Conservation (phyloP, 768 basidiomycete genomes). For the Candolleomyces efflorescens region DNA sequence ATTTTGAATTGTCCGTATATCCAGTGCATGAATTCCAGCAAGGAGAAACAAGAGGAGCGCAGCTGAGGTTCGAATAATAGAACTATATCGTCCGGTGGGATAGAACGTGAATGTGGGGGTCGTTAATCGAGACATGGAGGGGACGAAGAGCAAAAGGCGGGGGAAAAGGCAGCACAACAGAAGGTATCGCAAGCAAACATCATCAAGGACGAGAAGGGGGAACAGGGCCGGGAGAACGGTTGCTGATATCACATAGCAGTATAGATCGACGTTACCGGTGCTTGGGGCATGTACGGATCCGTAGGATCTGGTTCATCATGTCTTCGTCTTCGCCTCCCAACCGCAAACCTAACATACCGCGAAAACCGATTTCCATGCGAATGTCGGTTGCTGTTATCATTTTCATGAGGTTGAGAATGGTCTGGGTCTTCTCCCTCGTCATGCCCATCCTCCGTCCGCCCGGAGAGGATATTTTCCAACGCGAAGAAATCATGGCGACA, state of each 20-base stretch:
- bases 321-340: conserved; percentile 27
- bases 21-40: too few relatives aligned
- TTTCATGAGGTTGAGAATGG: conserved; percentile 9
- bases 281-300: conserved; percentile 29
- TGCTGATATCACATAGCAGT: conserved; percentile 13
- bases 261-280: conserved; percentile 25
- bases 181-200: too few relatives aligned
- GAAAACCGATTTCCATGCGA: conserved; percentile 38
- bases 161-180: too few relatives aligned
- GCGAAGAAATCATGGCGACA: conserved; percentile 79
- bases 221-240: background rate
- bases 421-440: conserved; percentile 9
- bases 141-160: too few relatives aligned
- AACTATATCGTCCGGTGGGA: background rate
- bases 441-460: conserved; percentile 21
- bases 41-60: background rate
- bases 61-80: background rate
- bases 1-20: too few relatives aligned
- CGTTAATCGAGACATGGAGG: too few relatives aligned
- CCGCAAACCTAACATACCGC: conserved; percentile 52
- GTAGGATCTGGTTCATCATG: conserved; percentile 26
- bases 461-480: conserved; percentile 51
- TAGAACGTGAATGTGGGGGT: too few relatives aligned
- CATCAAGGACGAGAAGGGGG: too few relatives aligned
- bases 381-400: conserved; percentile 1